Conservation (phyloP, 306 rosid genomes). For the Vigna hirtella region DNA sequence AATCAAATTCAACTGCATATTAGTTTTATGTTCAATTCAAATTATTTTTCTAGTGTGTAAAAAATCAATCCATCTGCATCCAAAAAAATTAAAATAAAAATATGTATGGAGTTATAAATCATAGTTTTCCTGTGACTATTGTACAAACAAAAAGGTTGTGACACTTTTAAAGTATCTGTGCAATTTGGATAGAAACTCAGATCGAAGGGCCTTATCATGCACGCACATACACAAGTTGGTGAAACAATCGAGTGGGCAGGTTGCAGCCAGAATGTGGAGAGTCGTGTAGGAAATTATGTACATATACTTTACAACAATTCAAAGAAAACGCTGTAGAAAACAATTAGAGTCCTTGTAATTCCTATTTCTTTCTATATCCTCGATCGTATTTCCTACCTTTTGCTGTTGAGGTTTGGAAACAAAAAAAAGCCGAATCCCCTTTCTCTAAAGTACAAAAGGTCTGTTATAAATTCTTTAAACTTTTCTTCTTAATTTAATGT, state of each 20-base stretch:
- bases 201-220: neutral
- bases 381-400: conserved; percentile 31
- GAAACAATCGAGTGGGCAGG: conserved; percentile 22
- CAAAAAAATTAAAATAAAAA: neutral
- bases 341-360: conserved; percentile 22
- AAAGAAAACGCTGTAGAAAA: conserved; percentile 30
- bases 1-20: neutral
- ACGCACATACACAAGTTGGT: conserved; percentile 3
- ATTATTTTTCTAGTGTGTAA: neutral
- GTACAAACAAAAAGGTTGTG: too few relatives aligned
- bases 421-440: conserved; percentile 18
- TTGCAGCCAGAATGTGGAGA: neutral
- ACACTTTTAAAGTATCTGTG: too few relatives aligned
- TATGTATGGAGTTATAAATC: too few relatives aligned
- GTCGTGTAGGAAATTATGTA: conserved; percentile 35
- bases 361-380: conserved; percentile 35
- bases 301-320: conserved; percentile 28
- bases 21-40: neutral
- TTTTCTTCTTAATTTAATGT: conserved; percentile 30
- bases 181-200: conserved; percentile 2
- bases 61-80: too few relatives aligned
- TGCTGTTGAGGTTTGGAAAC: conserved; percentile 40
- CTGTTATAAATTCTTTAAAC: conserved; percentile 33
- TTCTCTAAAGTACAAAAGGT: conserved; percentile 35
- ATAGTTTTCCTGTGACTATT: too few relatives aligned